Conservation (phyloP, 225 moss, liverwort and hornwort genomes). For the Straminergon stramineum region DNA sequence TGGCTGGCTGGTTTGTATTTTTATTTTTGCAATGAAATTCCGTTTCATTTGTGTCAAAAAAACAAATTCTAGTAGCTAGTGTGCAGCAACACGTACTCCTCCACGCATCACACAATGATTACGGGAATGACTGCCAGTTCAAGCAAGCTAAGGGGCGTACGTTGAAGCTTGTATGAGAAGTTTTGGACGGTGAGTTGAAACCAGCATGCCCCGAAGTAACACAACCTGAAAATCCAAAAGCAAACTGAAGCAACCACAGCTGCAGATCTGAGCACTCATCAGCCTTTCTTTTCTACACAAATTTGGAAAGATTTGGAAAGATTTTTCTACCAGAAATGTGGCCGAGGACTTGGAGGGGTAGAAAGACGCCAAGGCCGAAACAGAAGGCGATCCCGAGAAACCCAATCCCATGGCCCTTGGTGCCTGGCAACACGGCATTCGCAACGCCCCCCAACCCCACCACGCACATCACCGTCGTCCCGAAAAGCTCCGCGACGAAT, state of each 20-base stretch:
- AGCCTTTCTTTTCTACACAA: background rate
- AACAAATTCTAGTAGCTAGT: no score
- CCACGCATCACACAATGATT: background rate
- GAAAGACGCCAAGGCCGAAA: conserved; percentile 47
- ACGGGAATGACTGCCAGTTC: no score
- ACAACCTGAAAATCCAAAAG: background rate
- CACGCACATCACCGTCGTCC: conserved; percentile 18
- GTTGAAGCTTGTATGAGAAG: background rate
- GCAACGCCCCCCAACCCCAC: conserved; percentile 40
- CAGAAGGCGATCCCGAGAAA: conserved; percentile 48
- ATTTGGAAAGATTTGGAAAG: background rate
- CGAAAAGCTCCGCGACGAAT: conserved; percentile 32
- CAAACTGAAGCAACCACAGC: background rate
- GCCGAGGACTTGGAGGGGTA: conserved; percentile 28
- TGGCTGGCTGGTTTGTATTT: no score
- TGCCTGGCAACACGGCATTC: conserved; percentile 42
- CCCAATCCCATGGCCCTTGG: conserved; percentile 50
- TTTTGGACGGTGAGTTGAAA: background rate
- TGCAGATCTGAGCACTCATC: background rate
- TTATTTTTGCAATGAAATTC: no score
- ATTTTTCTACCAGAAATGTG: conserved; percentile 23
- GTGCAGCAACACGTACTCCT: background rate
- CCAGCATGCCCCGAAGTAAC: background rate
- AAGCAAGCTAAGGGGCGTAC: background rate
- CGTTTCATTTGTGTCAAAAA: no score